Evolutionary conservation across 768 basidiomycete genomes (phyloP).

Genomic region (Asterophora lycoperdoides): DNA sequence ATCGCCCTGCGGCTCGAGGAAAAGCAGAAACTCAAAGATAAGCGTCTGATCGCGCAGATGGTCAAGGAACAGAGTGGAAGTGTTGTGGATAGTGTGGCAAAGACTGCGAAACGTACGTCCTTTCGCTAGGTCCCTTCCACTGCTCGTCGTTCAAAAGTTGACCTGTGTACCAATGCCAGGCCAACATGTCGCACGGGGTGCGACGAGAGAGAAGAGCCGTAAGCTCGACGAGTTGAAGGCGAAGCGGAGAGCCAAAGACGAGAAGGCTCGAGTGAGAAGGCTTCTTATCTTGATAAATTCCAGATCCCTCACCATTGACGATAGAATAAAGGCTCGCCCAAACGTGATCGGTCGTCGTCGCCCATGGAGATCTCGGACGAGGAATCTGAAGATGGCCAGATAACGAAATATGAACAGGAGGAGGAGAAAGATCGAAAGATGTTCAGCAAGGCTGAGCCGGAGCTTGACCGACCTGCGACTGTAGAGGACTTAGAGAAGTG

Average conservation of each 20-base stretch:
- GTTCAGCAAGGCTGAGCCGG: conserved; percentile 38
- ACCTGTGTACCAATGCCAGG: conserved; percentile 37
- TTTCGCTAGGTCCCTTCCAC: background rate
- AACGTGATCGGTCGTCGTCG: conserved; percentile 70
- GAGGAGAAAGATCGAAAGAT: conserved; percentile 60
- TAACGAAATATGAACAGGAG: conserved; percentile 68
- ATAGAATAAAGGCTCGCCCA: conserved; percentile 55
- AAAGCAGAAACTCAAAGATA: conserved; percentile 70
- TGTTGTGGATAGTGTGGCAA: conserved; percentile 55
- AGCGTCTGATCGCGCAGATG: conserved; percentile 69
- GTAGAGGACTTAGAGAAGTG: conserved; percentile 58
- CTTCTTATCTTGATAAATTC: background rate
- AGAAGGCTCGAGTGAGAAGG: conserved; percentile 70
- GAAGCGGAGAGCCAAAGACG: conserved; percentile 82
- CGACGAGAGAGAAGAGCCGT: conserved; percentile 74
- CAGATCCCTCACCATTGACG: background rate
- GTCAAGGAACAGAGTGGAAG: conserved; percentile 57
- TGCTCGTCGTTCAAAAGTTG: background rate
- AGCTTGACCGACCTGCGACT: conserved; percentile 47
- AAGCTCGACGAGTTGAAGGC: conserved; percentile 85
- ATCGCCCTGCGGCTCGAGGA: conserved; percentile 78
- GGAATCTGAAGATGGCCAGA: conserved; percentile 81
- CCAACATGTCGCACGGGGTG: conserved; percentile 67
- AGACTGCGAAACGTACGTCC: conserved; percentile 72
- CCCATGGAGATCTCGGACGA: conserved; percentile 84